Evolutionary conservation across 768 basidiomycete genomes (phyloP), one percentile per base, ranked within the genome.

Genomic region (Cystofilobasidium ferigula): DNA sequence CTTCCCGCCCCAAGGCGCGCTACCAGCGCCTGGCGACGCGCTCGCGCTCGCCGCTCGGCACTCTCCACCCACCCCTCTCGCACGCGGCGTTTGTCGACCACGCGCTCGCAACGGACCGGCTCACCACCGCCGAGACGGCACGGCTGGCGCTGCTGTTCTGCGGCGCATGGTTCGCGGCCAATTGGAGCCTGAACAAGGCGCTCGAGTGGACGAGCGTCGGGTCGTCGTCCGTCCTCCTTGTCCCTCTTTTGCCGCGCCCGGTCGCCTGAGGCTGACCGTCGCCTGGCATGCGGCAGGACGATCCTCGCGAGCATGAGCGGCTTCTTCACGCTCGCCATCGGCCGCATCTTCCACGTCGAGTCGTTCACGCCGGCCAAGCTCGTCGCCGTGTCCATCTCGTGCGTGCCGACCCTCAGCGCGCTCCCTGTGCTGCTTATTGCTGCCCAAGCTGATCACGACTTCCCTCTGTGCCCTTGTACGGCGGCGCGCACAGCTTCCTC

Each of bases 251-350:
- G 90, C 74, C 84, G 89, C 24, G 95, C 93, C 5, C 86, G 97
- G 42, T 76, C 95, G 60, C 86, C n/a, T 88, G 1, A 85, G 86
- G 72, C 93, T 85, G 80, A 92, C 89, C 70, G 91, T 93, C 91
- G 70, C n/a, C n/a, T n/a, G n/a, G n/a, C n/a, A n/a, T n/a, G n/a
- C n/a, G n/a, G 30, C 28, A 57, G 38, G 8, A 62, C 58, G 54
- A 65, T 63, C 47, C 53, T 63, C 32, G 69, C n/a, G 18, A 43
- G 35, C 51, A 57, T 56, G 34, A 57, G 60, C 92, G 94, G 94
- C 0, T 90, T 99, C 77, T 97, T 98, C 73, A 98, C 93, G 0
- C 78, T 98, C 56, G 86, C 79, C 0, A 78, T 97, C 57, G 94
- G 95, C 3, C 81, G 86, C 26, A 68, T 93, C 28, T 88, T 89